Conservation (phyloP, 2,329 filamentous ascomycete genomes). For the Fusarium mangiferae region DNA sequence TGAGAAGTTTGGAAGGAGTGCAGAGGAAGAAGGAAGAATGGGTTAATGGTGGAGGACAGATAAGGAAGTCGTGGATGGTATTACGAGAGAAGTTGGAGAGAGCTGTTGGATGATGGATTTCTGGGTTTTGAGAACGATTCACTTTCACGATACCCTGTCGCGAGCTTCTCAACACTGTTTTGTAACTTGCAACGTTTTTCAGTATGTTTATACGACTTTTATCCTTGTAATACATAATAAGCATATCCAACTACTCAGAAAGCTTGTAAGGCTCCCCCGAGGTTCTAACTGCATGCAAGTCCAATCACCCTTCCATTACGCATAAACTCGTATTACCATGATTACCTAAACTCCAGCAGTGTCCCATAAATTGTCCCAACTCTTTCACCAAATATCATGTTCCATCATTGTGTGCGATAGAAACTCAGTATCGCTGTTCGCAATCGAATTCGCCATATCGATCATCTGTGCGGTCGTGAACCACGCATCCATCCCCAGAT, state of each 20-base stretch:
- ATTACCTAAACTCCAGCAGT: neutral
- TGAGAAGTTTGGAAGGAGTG: neutral
- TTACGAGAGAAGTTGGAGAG: constrained; percentile 2
- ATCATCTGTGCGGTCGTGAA: constrained; percentile 59
- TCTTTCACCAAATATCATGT: constrained; percentile 53
- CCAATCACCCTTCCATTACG: neutral
- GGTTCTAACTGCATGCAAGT: neutral
- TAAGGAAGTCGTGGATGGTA: neutral
- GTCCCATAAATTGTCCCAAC: neutral
- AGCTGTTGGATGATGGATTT: neutral
- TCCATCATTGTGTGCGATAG: constrained; percentile 58
- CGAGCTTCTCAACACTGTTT: too few relatives aligned
- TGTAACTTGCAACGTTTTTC: too few relatives aligned
- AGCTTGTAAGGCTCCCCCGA: too few relatives aligned
- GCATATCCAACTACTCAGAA: neutral
- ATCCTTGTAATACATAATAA: neutral
- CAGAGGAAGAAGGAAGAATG: constrained; percentile 1
- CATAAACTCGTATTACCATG: neutral
- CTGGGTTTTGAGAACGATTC: fast-evolving
- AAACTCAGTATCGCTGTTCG: constrained; percentile 56
- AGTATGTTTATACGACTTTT: fast-evolving
- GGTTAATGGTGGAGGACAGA: neutral
- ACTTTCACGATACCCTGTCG: constrained; percentile 1
- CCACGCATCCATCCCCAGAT: constrained; percentile 46
- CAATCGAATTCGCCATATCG: constrained; percentile 60